These are phyloP conservation scores for Cymbopogon flexuosus DNA, from an alignment of 202 grass and related monocot genomes.

Conservation along the genomic window DNA sequence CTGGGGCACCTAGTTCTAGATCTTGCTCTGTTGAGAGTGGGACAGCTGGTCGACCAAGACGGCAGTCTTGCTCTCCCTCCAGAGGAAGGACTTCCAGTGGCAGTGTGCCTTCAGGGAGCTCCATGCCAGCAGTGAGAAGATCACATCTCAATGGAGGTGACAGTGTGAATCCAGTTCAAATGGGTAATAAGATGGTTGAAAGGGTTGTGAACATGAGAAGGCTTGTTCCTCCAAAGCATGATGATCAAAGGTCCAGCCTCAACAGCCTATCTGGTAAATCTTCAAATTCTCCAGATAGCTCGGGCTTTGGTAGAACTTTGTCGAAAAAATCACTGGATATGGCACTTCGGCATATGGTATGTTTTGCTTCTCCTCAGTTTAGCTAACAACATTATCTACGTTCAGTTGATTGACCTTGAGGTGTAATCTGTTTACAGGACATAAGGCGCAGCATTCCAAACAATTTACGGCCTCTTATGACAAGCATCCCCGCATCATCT, in stretches of 20 bases:
- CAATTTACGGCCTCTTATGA: slow-evolving; percentile 82
- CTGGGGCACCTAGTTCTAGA: slow-evolving; percentile 71
- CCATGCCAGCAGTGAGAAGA: slow-evolving; percentile 70
- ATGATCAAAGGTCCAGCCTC: slow-evolving; percentile 59
- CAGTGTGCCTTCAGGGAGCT: slow-evolving; percentile 49
- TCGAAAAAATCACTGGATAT: slow-evolving; percentile 98
- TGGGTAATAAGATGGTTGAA: slow-evolving; percentile 96
- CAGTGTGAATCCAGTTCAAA: slow-evolving; percentile 65
- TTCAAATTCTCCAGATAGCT: slow-evolving; percentile 69
- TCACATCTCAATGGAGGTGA: slow-evolving; percentile 52
- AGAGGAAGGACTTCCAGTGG: slow-evolving; percentile 72
- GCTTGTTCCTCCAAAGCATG: slow-evolving; percentile 75
- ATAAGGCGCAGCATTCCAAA: slow-evolving; percentile 88
- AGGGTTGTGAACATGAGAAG: slow-evolving; percentile 93
- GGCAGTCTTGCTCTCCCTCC: slow-evolving; percentile 86
- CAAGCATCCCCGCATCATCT: slow-evolving; percentile 85
- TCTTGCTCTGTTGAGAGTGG: slow-evolving; percentile 91
- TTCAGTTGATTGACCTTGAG: slow-evolving; percentile 24
- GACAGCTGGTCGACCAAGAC: slow-evolving; percentile 53
- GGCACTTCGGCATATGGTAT: slow-evolving; percentile 97
- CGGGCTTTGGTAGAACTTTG: slow-evolving; percentile 72
- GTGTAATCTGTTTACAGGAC: slow-evolving; percentile 52
- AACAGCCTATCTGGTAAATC: slow-evolving; percentile 58
- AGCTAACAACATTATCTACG: background rate
- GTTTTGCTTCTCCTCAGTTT: slow-evolving; percentile 11